Evolutionary conservation across 768 basidiomycete species (phyloP).

Genomic region (Pulveroboletus ravenelii): DNA sequence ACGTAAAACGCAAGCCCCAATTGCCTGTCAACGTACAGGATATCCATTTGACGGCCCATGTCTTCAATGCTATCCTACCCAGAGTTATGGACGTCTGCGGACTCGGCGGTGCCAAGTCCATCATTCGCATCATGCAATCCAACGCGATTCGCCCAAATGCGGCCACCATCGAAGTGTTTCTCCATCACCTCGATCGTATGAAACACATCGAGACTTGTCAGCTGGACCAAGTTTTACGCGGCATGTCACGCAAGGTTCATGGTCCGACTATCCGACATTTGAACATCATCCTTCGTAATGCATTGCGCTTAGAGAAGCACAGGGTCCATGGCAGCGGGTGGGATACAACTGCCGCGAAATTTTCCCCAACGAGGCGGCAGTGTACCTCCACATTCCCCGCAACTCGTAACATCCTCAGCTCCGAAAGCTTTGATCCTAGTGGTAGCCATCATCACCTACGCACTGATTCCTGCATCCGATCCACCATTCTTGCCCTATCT

Average conservation of each 20-base stretch:
- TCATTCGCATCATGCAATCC: conserved; percentile 54
- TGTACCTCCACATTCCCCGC: conserved; percentile 4
- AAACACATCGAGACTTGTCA: conserved; percentile 42
- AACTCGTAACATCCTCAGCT: conserved; percentile 15
- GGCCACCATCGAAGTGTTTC: conserved; percentile 51
- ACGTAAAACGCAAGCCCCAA: conserved; percentile 12
- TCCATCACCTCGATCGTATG: conserved; percentile 45
- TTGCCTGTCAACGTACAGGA: conserved; percentile 28
- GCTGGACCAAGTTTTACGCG: conserved; percentile 45
- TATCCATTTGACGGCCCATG: conserved; percentile 35
- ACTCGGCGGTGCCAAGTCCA: conserved; percentile 39
- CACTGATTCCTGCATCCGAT: conserved; percentile 32
- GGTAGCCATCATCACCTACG: conserved; percentile 37
- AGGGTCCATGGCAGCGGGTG: conserved; percentile 43
- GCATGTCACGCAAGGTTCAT: conserved; percentile 37
- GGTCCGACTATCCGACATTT: conserved; percentile 54
- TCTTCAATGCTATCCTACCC: conserved; percentile 61
- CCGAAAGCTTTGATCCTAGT: conserved; percentile 43
- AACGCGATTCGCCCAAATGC: conserved; percentile 48
- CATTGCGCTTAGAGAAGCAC: conserved; percentile 51
- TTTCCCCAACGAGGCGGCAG: conserved; percentile 30
- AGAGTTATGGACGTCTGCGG: conserved; percentile 48
- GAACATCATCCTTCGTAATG: conserved; percentile 48
- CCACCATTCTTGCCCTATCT: conserved; percentile 44
- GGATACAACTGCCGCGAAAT: conserved; percentile 38